Percentiles rank a stretch among this genome's conserved stretches.
Evolutionary conservation across 345 rosid species (phyloP).

Genomic region (Angophora floribunda): DNA sequence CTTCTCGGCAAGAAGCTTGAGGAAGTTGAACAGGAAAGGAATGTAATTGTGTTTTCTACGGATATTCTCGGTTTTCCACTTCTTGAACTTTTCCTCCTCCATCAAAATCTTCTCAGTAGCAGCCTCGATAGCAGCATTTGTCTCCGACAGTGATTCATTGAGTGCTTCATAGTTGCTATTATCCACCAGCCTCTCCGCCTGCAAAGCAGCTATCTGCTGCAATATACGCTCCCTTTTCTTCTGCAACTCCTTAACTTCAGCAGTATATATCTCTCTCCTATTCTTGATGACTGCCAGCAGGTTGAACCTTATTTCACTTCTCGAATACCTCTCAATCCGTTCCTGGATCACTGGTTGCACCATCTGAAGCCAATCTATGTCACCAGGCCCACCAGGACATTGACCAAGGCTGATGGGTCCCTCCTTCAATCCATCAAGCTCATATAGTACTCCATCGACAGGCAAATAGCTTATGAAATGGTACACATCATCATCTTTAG

Average conservation of each 20-base stretch:
- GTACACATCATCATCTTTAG: slow-evolving; percentile 95
- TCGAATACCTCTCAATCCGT: slow-evolving; percentile 80
- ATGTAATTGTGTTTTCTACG: slow-evolving; percentile 96
- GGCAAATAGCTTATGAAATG: slow-evolving; percentile 95
- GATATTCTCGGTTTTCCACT: slow-evolving; percentile 92
- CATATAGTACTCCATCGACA: slow-evolving; percentile 84
- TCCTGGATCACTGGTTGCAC: slow-evolving; percentile 98
- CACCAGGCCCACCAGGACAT: slow-evolving; percentile 44
- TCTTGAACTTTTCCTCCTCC: slow-evolving; percentile 95
- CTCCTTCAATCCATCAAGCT: slow-evolving; percentile 94
- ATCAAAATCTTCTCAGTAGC: slow-evolving; percentile 77
- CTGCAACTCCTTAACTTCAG: slow-evolving; percentile 85
- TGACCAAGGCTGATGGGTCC: slow-evolving; percentile 96
- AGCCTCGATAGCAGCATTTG: slow-evolving; percentile 63
- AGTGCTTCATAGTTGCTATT: slow-evolving; percentile 38
- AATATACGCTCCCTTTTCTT: slow-evolving; percentile 69
- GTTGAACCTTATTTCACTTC: slow-evolving; percentile 91
- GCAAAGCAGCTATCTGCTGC: slow-evolving; percentile 52
- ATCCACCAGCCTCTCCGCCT: slow-evolving; percentile 43
- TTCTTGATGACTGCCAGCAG: slow-evolving; percentile 91
- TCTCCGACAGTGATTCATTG: slow-evolving; percentile 57
- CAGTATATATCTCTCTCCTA: slow-evolving; percentile 77
- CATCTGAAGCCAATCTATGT: slow-evolving; percentile 74
- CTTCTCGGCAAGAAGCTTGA: slow-evolving; percentile 96
- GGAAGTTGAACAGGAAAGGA: slow-evolving; percentile 91